Evolutionary conservation across 371 early-diverging fungal species (phyloP).

Genomic region (Mortierella sp.): DNA sequence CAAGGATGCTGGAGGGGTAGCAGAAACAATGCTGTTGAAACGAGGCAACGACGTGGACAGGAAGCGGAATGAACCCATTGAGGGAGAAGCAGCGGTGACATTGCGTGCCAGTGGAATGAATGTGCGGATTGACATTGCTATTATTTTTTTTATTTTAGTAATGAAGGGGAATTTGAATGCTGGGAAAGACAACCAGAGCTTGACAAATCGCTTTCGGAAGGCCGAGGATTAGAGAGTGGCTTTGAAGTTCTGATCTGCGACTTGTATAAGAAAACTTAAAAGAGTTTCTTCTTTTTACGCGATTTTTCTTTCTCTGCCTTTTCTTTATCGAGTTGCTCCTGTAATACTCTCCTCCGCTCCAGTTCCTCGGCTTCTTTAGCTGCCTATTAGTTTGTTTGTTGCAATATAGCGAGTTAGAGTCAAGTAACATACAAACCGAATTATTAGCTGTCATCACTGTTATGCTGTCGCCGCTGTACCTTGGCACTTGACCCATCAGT

Average conservation of each 20-base stretch:
- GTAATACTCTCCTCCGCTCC: conserved; percentile 31
- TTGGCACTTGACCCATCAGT: neutral
- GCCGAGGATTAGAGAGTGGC: neutral
- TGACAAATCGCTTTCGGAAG: neutral
- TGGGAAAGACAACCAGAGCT: neutral
- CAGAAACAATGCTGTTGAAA: conserved; percentile 36
- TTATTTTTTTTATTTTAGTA: neutral
- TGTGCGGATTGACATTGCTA: conserved; percentile 28
- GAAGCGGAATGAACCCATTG: conserved; percentile 8
- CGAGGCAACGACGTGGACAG: conserved; percentile 24
- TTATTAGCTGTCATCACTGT: neutral
- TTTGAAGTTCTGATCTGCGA: neutral
- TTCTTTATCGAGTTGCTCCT: conserved; percentile 44
- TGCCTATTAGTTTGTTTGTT: conserved; percentile 8
- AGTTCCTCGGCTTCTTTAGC: conserved; percentile 29
- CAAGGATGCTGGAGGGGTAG: conserved; percentile 50
- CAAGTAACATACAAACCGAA: neutral
- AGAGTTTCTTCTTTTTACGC: conserved; percentile 47
- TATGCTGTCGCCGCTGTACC: neutral
- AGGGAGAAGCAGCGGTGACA: neutral
- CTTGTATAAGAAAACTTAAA: conserved; percentile 3
- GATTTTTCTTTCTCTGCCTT: conserved; percentile 26
- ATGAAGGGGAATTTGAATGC: neutral
- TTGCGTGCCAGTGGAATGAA: conserved; percentile 32
- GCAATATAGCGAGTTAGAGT: neutral